These are phyloP conservation scores for Stromatinia cepivora DNA, from an alignment of 2,329 filamentous ascomycete genomes.

Conservation along the genomic window DNA sequence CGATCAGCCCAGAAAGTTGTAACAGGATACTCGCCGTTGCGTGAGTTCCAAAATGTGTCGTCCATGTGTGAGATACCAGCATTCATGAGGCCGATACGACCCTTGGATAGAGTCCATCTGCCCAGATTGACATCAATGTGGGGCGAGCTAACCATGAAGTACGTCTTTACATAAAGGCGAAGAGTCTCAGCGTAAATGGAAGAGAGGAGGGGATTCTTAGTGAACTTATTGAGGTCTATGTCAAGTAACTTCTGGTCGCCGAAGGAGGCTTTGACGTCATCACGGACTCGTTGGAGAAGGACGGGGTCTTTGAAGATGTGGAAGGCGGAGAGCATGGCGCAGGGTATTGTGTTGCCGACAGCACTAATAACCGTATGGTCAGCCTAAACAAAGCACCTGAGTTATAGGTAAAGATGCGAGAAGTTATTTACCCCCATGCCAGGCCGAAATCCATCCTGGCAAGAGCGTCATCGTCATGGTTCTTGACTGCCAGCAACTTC, in stretches of 20 bases:
- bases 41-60: background rate
- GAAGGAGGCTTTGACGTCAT: no score
- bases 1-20: background rate
- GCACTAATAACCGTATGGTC: background rate
- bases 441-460: background rate
- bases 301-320: background rate
- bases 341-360: background rate
- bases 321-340: conserved; percentile 1
- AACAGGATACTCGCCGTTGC: background rate
- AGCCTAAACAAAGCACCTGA: background rate
- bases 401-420: background rate
- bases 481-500: conserved; percentile 4
- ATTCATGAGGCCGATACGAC: background rate
- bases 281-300: background rate
- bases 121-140: conserved; percentile 3
- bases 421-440: conserved; percentile 1
- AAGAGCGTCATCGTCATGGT: conserved; percentile 4
- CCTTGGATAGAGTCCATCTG: background rate
- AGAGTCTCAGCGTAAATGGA: conserved; percentile 8
- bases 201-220: background rate
- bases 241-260: no score
- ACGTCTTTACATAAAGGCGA: background rate
- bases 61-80: conserved; percentile 5
- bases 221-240: no score
- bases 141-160: conserved; percentile 1